Base-by-base conservation (phyloP, 2,329 filamentous ascomycete species). In the Colletotrichum cuscutae region DNA sequence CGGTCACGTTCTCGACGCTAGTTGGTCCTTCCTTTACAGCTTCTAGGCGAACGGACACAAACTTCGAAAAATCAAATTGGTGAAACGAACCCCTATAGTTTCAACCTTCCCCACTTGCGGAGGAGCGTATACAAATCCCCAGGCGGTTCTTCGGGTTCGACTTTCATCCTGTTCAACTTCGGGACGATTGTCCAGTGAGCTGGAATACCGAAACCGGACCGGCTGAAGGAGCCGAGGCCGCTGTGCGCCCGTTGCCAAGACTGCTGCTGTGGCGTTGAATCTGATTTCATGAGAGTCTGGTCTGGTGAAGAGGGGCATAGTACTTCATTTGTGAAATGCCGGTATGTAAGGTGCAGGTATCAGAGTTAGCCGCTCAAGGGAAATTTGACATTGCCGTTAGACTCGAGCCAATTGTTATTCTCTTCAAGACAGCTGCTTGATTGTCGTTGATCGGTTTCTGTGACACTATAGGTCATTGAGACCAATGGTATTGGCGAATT, bases 81-180 rank as follows among this genome's bases (percentile, higher is more conserved):
- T 64, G 30, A 54, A 64, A 54, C 61, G 13, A 54, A 35, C 30
- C n/a, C 46, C 30, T 30, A 24, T 37, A 15, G 22, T 15, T 42
- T 60, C 8, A 7, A n/a, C 28, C 19, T n/a, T 13, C 30, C 22
- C 30, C 46, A 37, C 46, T 53, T 26, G 11, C 46, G 60, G 46
- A 26, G 46, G 46, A 63, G 49, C 7, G n/a, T 22, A 28, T 35
- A 62, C 30, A 26, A 8, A 54, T 54, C 30, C 49, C 61, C 49
- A 64, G 12, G 30, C 22, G 61, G 49, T 63, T 32, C 30, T 64
- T 49, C 61, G 46, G 61, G 28, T 63, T 53, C 61, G 37, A 32
- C 7, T 5, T 22, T 8, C 30, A 54, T 52, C 46, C 22, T 8
- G 7, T 15, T 3, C 19, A 9, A 11, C 52, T 5, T 13, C 46